Evolutionary conservation across 768 basidiomycete genomes (phyloP).

Genomic region (Scleroderma bovista): DNA sequence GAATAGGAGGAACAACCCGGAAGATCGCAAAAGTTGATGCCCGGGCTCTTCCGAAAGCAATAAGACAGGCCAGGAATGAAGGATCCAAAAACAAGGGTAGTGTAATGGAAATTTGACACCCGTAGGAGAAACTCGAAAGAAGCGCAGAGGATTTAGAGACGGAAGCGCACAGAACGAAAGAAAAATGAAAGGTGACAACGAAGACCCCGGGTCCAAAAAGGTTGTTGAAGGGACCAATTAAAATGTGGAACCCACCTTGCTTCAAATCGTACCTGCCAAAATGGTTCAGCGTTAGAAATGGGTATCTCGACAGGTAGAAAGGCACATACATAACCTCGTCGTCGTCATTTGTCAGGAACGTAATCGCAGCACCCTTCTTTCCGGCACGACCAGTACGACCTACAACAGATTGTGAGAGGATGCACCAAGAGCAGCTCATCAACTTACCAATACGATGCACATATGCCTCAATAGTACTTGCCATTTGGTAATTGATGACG

Average conservation of each 20-base stretch:
- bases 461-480: slow-evolving; percentile 92
- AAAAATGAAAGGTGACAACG: neutral
- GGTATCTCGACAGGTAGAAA: neutral
- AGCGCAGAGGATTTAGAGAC: neutral
- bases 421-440: neutral
- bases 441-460: slow-evolving; percentile 92
- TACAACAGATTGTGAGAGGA: slow-evolving; percentile 25
- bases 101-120: neutral
- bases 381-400: slow-evolving; percentile 98
- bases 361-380: slow-evolving; percentile 89
- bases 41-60: neutral
- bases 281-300: neutral
- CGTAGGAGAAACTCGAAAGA: neutral
- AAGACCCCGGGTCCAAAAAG: neutral
- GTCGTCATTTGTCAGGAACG: slow-evolving; percentile 93
- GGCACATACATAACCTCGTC: slow-evolving; percentile 88
- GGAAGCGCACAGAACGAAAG: neutral
- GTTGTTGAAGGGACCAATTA: too few species aligned
- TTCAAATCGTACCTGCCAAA: slow-evolving; percentile 84
- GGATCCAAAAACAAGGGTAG: too few species aligned
- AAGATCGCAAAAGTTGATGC: neutral
- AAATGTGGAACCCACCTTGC: slow-evolving; percentile 60
- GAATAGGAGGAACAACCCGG: neutral
- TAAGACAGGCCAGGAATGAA: neutral
- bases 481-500: slow-evolving; percentile 98